Evolutionary conservation across 1,284 basidiomycete genomes (phyloP), one percentile per base, ranked within the genome.

Genomic region (Ustilago hordei): DNA sequence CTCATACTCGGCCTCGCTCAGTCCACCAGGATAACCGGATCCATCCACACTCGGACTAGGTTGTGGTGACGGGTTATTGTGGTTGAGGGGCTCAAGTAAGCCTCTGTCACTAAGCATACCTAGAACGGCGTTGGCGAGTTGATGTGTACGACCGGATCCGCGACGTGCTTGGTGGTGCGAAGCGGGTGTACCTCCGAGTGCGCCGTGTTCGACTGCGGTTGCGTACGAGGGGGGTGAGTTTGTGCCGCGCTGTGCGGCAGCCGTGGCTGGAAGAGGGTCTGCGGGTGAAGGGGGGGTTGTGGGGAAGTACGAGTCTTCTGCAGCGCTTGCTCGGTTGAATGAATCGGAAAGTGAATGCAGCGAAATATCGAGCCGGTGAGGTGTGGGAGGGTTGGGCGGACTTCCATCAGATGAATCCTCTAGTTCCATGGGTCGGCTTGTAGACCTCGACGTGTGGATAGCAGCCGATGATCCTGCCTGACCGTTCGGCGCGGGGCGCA

Each of bases 331-430:
- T 35, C 63, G 55, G 19, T 50, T 63, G 0, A 69, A 71, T 17
- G 69, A 43, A 50, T 71, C 74, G 8, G 74, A 76, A 13, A 81
- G 69, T 36, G 79, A 79, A 50, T 89, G 88, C 50, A 90, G 79
- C 13, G 87, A 88, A 55, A 90, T 89, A 68, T 90, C 89, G 6
- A 89, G 83, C 31, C 88, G 78, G 64, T 89, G 88, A 0, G 89
- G 89, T 32, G 89, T 90, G 0, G 89, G 89, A 13, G 89, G 89
- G 75, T 90, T 90, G 67, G 88, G 88, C 17, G 88, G 87, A 23
- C 69, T 71, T 38, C 76, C 68, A 13, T 72, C 71, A 2, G 80
- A 81, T 9, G 60, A 67, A 17, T 67, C 73, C 2, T 79, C 73
- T n/a, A 56, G 31, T 59, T 73, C 57, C 57, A 73, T 57, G 11